Percentiles rank a stretch among this genome's conserved stretches.
phyloP scores from a whole-genome alignment of 371 early-diverging fungal species.

The Mortierella sp. region DNA sequence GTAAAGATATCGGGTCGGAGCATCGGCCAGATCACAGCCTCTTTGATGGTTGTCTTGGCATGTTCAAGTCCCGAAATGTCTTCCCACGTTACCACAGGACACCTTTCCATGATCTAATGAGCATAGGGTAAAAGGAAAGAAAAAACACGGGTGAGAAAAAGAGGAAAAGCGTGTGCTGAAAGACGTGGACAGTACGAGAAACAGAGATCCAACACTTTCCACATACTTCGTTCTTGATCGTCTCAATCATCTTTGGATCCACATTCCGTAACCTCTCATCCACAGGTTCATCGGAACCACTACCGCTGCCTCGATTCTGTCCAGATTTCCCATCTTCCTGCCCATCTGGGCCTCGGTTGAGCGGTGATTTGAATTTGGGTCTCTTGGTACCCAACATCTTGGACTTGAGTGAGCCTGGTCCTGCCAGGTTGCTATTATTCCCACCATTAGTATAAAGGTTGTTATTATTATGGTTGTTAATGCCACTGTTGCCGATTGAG shows the following conservation, averaged over 20 bases:
- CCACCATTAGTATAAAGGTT: background rate
- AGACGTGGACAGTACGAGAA: background rate
- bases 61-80: slow-evolving; percentile 93
- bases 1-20: slow-evolving; percentile 86
- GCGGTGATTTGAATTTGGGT: slow-evolving; percentile 41
- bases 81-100: slow-evolving; percentile 70
- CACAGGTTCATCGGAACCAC: slow-evolving; percentile 39
- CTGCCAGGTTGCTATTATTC: background rate
- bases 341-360: slow-evolving; percentile 16
- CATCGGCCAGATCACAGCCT: slow-evolving; percentile 92
- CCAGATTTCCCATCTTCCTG: background rate
- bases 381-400: slow-evolving; percentile 28
- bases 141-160: background rate
- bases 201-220: background rate
- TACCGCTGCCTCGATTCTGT: slow-evolving; percentile 6
- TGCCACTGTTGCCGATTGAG: background rate
- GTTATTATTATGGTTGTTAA: background rate
- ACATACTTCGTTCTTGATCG: slow-evolving; percentile 79
- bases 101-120: slow-evolving; percentile 60
- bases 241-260: slow-evolving; percentile 83
- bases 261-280: slow-evolving; percentile 81
- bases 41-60: slow-evolving; percentile 86
- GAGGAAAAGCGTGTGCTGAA: background rate
- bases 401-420: slow-evolving; percentile 12
- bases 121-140: background rate